Evolutionary conservation across 805 yeast genomes (phyloP), one percentile per base, ranked within the genome.

Genomic region (Monosporozyma yasuniensis): DNA sequence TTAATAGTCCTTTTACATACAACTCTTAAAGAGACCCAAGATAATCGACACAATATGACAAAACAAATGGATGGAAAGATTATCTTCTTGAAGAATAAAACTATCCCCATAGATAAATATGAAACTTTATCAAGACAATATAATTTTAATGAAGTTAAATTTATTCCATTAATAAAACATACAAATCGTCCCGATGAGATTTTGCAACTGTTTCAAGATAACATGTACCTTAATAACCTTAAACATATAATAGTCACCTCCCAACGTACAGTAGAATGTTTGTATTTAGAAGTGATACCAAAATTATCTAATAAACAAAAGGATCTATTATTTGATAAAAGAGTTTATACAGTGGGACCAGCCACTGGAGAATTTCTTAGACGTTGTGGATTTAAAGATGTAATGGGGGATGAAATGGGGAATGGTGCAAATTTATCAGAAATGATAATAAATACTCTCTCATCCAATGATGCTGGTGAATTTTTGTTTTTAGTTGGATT

Each of bases 281-380:
- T 88, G 11, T 77, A 77, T 52, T 69, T 71, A 37, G 63, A 77
- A 12, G 66, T 83, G 5, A 46, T 66, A 1, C 58, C 67, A 8
- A 32, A 42, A 0, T 51, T 68, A 11, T 18, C 58, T 2, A 44
- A 42, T 0, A 57, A 45, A 1, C 49, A 43, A 16, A 52, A 43
- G 18, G 56, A 61, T 7, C 48, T 46, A 0, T 68, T 81, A 0
- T 61, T 78, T 6, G 48, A 54, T 3, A 80, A 80, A 56, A 77
- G 81, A 0, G 83, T 84, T 0, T 91, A 81, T 60, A 87, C 96
- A 0, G 96, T 91, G 5, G 98, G 98, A 0, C 96, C 96, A 1
- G 89, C 96, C 0, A 91, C 98, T 0, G 76, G 75, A 18, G 69
- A 71, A 14, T 78, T 84, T 16, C 64, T 91, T 11, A 52, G 61